phyloP scores from a whole-genome alignment of 2,329 filamentous ascomycete genomes.

The Phaeosphaeriaceae sp. region DNA sequence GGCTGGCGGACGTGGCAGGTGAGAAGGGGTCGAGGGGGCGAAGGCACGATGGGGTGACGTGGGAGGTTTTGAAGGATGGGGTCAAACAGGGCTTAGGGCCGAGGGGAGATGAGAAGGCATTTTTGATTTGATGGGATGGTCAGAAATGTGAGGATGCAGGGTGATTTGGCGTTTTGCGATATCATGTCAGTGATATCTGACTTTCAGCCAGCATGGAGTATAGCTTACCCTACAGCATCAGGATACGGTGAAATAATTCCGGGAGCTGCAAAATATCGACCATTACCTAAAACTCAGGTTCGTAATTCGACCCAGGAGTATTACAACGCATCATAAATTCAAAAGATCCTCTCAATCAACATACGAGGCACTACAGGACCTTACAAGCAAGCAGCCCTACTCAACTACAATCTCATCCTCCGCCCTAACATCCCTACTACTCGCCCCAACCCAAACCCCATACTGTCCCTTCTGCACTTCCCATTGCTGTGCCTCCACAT shows the following conservation, averaged over 20 bases:
- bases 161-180: background rate
- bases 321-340: no score
- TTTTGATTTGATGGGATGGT: conserved; percentile 13
- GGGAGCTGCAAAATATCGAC: no score
- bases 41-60: conserved; percentile 59
- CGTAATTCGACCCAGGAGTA: no score
- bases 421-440: conserved; percentile 43
- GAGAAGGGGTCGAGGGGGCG: conserved; percentile 46
- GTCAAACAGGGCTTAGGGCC: conserved; percentile 46
- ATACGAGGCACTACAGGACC: no score
- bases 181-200: background rate
- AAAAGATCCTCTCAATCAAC: no score
- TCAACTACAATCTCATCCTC: conserved; percentile 18
- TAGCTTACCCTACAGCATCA: background rate
- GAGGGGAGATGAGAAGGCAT: conserved; percentile 33
- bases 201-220: background rate
- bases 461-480: conserved; percentile 51
- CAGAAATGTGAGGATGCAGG: background rate
- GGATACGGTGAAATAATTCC: no score
- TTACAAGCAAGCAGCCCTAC: no score
- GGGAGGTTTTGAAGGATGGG: conserved; percentile 54
- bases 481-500: conserved; percentile 78
- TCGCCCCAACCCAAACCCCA: conserved; percentile 43
- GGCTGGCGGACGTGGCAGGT: conserved; percentile 55
- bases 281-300: no score